Percentiles rank a stretch among this genome's conserved stretches.
These are phyloP conservation scores for Pigoraptor vietnamica DNA, from an alignment of 78 protist genomes.

Conservation along the genomic window DNA sequence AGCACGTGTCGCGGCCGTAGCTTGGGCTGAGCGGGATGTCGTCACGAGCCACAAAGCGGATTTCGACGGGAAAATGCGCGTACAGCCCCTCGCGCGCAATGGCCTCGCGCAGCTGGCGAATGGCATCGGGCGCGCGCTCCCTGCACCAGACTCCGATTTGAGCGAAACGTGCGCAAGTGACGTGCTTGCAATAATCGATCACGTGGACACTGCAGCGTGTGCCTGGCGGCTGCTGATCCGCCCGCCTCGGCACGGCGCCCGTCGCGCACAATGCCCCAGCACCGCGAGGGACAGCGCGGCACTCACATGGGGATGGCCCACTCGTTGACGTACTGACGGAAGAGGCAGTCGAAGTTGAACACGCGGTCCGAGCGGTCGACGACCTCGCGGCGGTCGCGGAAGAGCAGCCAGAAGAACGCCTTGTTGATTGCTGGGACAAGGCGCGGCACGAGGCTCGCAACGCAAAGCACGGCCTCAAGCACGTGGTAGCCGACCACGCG, in stretches of 20 bases:
- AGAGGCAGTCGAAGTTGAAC: slow-evolving; percentile 10
- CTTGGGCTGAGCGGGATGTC: neutral
- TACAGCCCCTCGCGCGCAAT: too few species aligned
- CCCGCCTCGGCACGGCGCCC: too few species aligned
- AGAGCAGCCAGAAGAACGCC: neutral
- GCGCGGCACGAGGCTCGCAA: neutral
- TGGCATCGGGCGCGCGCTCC: too few species aligned
- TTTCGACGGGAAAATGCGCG: slow-evolving; percentile 18
- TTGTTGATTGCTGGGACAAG: neutral
- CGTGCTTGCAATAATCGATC: too few species aligned
- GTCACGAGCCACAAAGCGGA: slow-evolving; percentile 2
- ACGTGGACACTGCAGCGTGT: too few species aligned
- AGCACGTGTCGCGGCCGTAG: neutral
- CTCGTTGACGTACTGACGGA: slow-evolving; percentile 10
- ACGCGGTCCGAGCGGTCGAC: neutral
- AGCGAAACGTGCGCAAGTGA: too few species aligned
- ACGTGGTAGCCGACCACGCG: neutral
- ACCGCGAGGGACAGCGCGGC: neutral
- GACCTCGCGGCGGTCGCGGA: neutral
- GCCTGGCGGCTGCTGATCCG: too few species aligned
- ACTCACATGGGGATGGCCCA: neutral
- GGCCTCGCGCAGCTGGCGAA: too few species aligned
- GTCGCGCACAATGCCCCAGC: neutral
- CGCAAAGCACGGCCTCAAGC: neutral
- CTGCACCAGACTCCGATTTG: too few species aligned